phyloP scores from a whole-genome alignment of 2,329 filamentous ascomycete species.

The Pseudocercospora ulei region DNA sequence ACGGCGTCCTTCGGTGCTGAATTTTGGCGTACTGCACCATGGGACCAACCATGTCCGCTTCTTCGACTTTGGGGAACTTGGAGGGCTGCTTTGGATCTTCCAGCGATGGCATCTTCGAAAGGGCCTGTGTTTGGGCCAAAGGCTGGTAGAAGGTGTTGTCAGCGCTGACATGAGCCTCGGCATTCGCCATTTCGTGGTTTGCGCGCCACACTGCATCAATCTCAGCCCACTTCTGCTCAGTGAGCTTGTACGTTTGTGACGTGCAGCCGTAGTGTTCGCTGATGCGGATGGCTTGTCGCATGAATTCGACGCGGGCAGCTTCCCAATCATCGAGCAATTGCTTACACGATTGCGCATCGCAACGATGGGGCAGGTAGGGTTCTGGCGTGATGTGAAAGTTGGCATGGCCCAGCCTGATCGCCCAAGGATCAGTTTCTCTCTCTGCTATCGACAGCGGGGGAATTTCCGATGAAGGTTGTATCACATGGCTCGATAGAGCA shows the following conservation, averaged over 20 bases:
- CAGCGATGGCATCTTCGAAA: slow-evolving; percentile 58
- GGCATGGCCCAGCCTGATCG: slow-evolving; percentile 74
- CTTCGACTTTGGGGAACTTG: slow-evolving; percentile 80
- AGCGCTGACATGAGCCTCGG: slow-evolving; percentile 32
- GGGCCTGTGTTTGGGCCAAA: slow-evolving; percentile 44
- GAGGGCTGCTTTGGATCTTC: slow-evolving; percentile 57
- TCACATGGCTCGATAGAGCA: slow-evolving; percentile 41
- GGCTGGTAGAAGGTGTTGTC: slow-evolving; percentile 37
- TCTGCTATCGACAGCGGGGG: slow-evolving; percentile 51
- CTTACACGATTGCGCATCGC: slow-evolving; percentile 50
- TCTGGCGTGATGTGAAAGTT: slow-evolving; percentile 82
- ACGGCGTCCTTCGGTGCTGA: slow-evolving; percentile 25
- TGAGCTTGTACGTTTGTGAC: slow-evolving; percentile 77
- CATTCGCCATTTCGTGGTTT: slow-evolving; percentile 54
- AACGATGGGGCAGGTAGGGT: slow-evolving; percentile 61
- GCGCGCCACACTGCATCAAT: slow-evolving; percentile 65
- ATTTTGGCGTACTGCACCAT: slow-evolving; percentile 53
- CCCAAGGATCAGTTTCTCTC: slow-evolving; percentile 55
- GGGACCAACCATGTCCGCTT: slow-evolving; percentile 86
- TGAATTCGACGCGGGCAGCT: slow-evolving; percentile 71
- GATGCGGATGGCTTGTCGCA: slow-evolving; percentile 76
- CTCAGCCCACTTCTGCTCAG: slow-evolving; percentile 78
- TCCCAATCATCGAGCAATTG: slow-evolving; percentile 73
- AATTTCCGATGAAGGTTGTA: slow-evolving; percentile 50
- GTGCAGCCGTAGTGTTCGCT: slow-evolving; percentile 85